Conservation (phyloP, 305 asterid genomes). For the Petunia hybrid region DNA sequence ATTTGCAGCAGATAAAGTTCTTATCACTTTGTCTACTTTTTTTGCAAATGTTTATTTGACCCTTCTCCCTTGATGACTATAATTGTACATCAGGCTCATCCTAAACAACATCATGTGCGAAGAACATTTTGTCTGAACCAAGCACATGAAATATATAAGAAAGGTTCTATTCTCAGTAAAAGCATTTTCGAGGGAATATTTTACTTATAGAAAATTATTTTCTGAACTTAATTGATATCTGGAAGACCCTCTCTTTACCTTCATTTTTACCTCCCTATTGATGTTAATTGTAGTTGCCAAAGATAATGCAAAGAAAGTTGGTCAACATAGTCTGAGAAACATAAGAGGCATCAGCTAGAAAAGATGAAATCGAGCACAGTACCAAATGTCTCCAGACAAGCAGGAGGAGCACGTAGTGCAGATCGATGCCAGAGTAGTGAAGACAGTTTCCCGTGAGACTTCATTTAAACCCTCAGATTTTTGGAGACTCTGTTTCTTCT, state of each 20-base stretch:
- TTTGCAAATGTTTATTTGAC: background rate
- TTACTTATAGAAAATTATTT: background rate
- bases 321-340: background rate
- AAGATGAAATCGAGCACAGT: background rate
- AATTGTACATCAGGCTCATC: background rate
- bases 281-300: slow-evolving; percentile 5
- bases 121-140: background rate
- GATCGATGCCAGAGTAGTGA: background rate
- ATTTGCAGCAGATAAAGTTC: background rate
- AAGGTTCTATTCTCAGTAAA: background rate
- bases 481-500: background rate
- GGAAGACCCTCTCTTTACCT: background rate
- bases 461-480: background rate
- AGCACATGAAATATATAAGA: background rate
- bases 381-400: background rate
- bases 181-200: background rate
- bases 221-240: background rate
- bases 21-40: background rate
- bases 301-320: background rate
- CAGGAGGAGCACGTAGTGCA: background rate
- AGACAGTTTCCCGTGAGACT: background rate
- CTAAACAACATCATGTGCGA: background rate
- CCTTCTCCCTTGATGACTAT: background rate
- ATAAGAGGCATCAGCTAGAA: background rate
- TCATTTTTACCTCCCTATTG: slow-evolving; percentile 1